Percentiles rank a stretch among this genome's conserved stretches.
Conservation (phyloP, 108 stramenopile species). For the Nitzschia inconspicua region DNA sequence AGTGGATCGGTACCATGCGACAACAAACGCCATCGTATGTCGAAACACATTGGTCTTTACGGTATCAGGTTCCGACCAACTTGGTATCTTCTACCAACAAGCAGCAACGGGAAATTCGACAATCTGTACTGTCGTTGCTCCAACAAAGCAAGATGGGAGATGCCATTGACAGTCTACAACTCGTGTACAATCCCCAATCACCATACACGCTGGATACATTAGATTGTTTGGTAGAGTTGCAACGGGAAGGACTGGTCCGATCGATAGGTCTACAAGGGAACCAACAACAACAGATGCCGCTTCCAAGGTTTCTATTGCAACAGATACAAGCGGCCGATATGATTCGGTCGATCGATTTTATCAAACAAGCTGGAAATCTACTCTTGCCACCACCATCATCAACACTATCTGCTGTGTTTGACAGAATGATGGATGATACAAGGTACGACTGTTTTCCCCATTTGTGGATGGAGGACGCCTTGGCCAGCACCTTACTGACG, state of each 20-base stretch:
- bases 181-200: constrained; percentile 10
- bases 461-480: constrained; percentile 31
- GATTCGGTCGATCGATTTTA: constrained; percentile 39
- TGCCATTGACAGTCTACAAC: constrained; percentile 18
- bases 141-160: constrained; percentile 15
- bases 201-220: constrained; percentile 64
- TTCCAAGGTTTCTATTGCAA: too few relatives aligned
- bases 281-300: too few relatives aligned
- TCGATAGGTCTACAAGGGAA: constrained; percentile 34
- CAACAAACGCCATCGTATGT: constrained; percentile 50
- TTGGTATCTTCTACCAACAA: background rate
- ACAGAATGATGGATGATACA: too few relatives aligned
- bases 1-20: constrained; percentile 30
- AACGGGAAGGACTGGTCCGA: constrained; percentile 62
- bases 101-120: constrained; percentile 12
- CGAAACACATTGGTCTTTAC: constrained; percentile 31
- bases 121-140: constrained; percentile 14
- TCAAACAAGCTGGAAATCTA: constrained; percentile 43
- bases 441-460: too few relatives aligned
- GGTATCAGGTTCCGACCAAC: background rate
- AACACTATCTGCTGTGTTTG: constrained; percentile 1
- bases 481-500: constrained; percentile 59
- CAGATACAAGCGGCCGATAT: background rate
- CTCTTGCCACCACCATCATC: constrained; percentile 27
- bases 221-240: constrained; percentile 53